Evolutionary conservation across 2,329 filamentous ascomycete genomes (phyloP), one percentile per base, ranked within the genome.

Genomic region (Pseudocercospora cruenta): DNA sequence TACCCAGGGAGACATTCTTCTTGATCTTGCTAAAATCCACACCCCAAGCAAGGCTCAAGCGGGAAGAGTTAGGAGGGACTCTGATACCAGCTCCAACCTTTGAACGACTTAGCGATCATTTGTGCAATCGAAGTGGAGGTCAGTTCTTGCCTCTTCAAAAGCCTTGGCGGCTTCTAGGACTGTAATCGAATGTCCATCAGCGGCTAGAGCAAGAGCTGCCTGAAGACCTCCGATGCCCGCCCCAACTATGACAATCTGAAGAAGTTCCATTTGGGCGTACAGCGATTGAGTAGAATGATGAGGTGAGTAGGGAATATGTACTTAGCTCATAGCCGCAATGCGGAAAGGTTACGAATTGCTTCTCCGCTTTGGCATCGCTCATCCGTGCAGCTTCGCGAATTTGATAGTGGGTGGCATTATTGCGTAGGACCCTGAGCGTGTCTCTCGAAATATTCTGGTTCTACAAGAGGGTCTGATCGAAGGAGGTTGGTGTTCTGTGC

Each of bases 161-260:
- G 78, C 69, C 60, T 70, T 63, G 1, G 80, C 78, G 10, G 76
- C 73, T 67, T 81, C 80, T 9, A 81, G 72, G 1, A 81, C 73
- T 0, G 78, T 81, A 36, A 88, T 84, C 1, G 80, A 76, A 72
- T 87, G 85, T 51, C 86, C 85, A 39, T 80, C 79, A 3, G 80
- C 75, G 54, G 82, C 70, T 10, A 87, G 81, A 10, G 79, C 78
- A 63, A 82, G 78, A 36, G 85, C 85, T 1, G 84, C 80, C 0
- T 81, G 77, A 10, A 80, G 79, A 59, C 85, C 86, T 21, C 87
- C 80, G 66, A 85, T 85, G 71, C 87, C 85, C 14, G 83, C 82
- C 9, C 85, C 87, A 39, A 86, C 85, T 14, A 86, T 87, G 59
- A 87, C 85, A 58, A 83, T 72, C 58, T 83, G 80, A 8, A 70